A percentile compares a stretch with the other conserved stretches of the same genome.
Conservation (phyloP, 1,284 basidiomycete species). For the Vanrija pseudolonga region DNA sequence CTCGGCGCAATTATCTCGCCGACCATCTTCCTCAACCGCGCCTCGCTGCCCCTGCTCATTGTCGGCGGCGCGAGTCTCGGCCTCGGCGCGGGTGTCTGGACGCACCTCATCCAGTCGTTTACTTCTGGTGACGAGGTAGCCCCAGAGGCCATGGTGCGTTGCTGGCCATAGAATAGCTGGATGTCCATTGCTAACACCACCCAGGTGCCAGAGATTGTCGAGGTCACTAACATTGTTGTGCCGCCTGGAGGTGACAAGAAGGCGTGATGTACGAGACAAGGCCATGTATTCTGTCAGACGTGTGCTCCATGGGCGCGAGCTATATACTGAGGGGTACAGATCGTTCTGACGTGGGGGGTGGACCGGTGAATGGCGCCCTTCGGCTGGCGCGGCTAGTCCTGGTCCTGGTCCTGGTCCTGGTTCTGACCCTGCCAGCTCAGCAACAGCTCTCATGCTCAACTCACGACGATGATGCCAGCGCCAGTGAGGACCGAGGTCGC, state of each 20-base stretch:
- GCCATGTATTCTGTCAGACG: no score
- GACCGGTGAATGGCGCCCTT: no score
- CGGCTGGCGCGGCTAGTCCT: no score
- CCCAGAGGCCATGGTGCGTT: conserved; percentile 41
- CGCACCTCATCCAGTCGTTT: conserved; percentile 33
- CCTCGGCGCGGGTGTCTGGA: conserved; percentile 38
- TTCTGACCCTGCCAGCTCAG: no score
- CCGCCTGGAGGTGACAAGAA: not conserved
- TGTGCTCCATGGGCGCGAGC: no score
- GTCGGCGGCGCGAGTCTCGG: conserved; percentile 44
- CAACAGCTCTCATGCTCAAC: no score
- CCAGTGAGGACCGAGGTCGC: no score
- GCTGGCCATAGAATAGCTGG: not conserved
- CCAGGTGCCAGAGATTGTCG: not conserved
- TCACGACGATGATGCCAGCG: no score
- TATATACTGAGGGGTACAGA: no score
- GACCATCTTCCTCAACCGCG: conserved; percentile 41
- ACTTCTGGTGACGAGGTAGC: conserved; percentile 32
- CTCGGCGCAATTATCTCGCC: conserved; percentile 40
- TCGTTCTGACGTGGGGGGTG: no score
- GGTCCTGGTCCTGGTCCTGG: no score
- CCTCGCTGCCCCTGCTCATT: conserved; percentile 31
- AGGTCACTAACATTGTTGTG: not conserved
- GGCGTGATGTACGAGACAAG: no score
- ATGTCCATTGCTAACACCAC: not conserved